phyloP scores from a whole-genome alignment of 2,329 filamentous ascomycete species.

The Penicillium sclerotiorum region DNA sequence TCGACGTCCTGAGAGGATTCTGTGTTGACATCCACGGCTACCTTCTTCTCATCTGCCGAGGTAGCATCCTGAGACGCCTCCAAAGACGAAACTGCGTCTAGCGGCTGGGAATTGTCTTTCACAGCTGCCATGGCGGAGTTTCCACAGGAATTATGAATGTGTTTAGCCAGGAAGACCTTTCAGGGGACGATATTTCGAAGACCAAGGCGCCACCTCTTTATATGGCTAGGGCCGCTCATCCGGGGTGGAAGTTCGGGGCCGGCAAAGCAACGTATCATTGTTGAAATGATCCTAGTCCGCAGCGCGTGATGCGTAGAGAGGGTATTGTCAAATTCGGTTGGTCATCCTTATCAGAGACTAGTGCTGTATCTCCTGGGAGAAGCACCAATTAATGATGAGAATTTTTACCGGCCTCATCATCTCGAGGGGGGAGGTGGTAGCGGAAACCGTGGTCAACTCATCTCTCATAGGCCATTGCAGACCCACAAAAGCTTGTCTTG shows the following conservation, averaged over 20 bases:
- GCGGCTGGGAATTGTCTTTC: neutral
- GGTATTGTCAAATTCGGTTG: no score
- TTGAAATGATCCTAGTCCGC: no score
- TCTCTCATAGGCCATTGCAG: neutral
- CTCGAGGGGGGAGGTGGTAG: neutral
- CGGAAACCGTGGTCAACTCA: neutral
- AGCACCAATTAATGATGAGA: no score
- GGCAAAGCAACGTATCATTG: no score
- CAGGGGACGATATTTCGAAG: neutral
- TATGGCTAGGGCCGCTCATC: no score
- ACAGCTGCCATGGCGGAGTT: neutral
- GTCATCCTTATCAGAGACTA: no score
- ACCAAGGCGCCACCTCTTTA: no score
- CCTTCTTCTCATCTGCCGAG: neutral
- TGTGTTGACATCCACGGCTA: neutral
- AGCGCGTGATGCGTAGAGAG: no score
- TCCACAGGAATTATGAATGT: no score
- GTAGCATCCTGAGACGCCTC: neutral
- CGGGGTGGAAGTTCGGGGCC: no score
- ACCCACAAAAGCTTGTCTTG: neutral
- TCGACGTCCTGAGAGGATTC: neutral
- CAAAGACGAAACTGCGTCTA: neutral
- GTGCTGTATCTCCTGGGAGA: no score
- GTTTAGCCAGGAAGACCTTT: neutral
- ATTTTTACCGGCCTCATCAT: neutral